phyloP scores from a whole-genome alignment of 495 filamentous ascomycete species.

The Penicillium turbatum region DNA sequence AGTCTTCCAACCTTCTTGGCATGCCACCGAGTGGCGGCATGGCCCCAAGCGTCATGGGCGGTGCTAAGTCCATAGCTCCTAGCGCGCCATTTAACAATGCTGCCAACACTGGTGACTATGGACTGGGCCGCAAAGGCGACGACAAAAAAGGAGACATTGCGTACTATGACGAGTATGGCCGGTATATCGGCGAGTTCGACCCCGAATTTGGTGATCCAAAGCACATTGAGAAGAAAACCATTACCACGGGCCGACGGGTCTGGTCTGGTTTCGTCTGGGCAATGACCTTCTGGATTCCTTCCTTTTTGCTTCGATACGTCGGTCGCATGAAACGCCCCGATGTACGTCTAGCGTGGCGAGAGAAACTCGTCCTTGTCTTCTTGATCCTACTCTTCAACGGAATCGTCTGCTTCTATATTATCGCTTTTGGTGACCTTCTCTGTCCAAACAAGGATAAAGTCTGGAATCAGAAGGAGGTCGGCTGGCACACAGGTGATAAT shows the following conservation, averaged over 20 bases:
- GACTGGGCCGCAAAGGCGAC: slow-evolving; percentile 82
- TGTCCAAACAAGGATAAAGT: slow-evolving; percentile 92
- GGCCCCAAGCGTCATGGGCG: slow-evolving; percentile 51
- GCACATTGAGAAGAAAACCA: slow-evolving; percentile 66
- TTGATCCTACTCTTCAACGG: slow-evolving; percentile 82
- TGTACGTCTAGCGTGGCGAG: slow-evolving; percentile 94
- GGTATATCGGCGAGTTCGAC: slow-evolving; percentile 59
- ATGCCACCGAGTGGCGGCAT: slow-evolving; percentile 56
- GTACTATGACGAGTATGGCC: slow-evolving; percentile 58
- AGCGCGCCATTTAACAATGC: slow-evolving; percentile 58
- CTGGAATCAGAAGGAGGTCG: slow-evolving; percentile 72
- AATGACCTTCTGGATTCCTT: slow-evolving; percentile 93
- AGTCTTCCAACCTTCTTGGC: slow-evolving; percentile 57
- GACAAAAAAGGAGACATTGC: slow-evolving; percentile 61
- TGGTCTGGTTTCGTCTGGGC: slow-evolving; percentile 84
- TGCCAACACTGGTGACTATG: slow-evolving; percentile 66
- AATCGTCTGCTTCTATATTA: slow-evolving; percentile 86
- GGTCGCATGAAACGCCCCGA: slow-evolving; percentile 97
- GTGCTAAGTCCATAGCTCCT: slow-evolving; percentile 69
- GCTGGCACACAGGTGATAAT: slow-evolving; percentile 60
- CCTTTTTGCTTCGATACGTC: slow-evolving; percentile 69
- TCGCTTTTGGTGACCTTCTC: slow-evolving; percentile 74
- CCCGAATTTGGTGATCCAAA: slow-evolving; percentile 71
- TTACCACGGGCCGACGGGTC: slow-evolving; percentile 56
- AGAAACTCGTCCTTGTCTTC: slow-evolving; percentile 80